These are phyloP conservation scores for Metschnikowia santaceciliae DNA, from an alignment of 805 yeast genomes.

Conservation along the genomic window DNA sequence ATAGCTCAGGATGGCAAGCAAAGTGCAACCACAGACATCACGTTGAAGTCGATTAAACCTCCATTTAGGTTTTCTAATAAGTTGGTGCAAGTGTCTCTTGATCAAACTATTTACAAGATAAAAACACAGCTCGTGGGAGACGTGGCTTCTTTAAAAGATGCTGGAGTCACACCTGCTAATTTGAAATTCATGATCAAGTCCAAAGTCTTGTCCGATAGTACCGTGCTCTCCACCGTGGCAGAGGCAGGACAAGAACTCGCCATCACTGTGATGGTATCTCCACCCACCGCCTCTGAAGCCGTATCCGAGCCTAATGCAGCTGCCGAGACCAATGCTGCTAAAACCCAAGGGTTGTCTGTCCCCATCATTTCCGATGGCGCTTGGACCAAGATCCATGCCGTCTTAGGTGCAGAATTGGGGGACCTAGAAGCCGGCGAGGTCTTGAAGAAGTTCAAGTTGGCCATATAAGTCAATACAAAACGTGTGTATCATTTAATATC, in stretches of 20 bases:
- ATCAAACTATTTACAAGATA: conserved; percentile 33
- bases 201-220: conserved; percentile 55
- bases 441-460: conserved; percentile 25
- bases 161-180: conserved; percentile 33
- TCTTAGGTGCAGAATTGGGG: conserved; percentile 33
- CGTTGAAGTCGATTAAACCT: conserved; percentile 64
- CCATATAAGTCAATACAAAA: neutral
- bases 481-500: no score
- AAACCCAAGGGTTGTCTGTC: neutral
- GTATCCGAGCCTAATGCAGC: neutral
- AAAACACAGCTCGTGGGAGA: conserved; percentile 34
- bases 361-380: conserved; percentile 24
- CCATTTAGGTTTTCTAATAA: conserved; percentile 55
- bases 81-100: conserved; percentile 21
- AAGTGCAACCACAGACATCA: conserved; percentile 20
- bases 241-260: conserved; percentile 8
- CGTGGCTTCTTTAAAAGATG: conserved; percentile 22
- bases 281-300: conserved; percentile 7
- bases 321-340: neutral
- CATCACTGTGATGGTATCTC: conserved; percentile 18
- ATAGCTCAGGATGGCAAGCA: neutral
- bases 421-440: conserved; percentile 21
- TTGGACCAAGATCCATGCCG: conserved; percentile 41
- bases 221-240: conserved; percentile 29
- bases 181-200: conserved; percentile 57